These are phyloP conservation scores for Puccinellia tenuiflora DNA, from an alignment of 176 grass and related monocot species.

Conservation along the genomic window DNA sequence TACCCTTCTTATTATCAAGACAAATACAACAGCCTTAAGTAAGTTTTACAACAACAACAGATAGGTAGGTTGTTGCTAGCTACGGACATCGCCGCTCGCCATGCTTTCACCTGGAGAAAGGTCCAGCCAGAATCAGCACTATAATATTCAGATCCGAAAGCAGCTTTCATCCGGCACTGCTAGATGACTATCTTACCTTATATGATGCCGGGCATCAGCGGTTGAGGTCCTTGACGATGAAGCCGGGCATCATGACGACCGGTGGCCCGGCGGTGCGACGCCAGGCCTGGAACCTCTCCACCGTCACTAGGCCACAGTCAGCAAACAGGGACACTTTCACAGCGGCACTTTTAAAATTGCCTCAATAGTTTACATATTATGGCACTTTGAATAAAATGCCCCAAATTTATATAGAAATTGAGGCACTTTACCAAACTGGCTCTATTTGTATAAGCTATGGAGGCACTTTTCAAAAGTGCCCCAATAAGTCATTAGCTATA, in stretches of 20 bases:
- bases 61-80: background rate
- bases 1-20: constrained; percentile 23
- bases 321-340: no score
- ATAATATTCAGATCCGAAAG: background rate
- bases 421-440: no score
- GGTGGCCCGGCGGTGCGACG: constrained; percentile 66
- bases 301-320: no score
- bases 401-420: no score
- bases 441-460: no score
- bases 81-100: background rate
- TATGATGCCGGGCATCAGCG: constrained; percentile 5
- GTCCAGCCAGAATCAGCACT: background rate
- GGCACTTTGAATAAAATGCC: no score
- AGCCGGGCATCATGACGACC: constrained; percentile 89
- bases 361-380: no score
- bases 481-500: no score
- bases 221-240: constrained; percentile 69
- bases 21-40: background rate
- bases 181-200: background rate
- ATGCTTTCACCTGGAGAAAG: background rate
- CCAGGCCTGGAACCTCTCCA: constrained; percentile 82
- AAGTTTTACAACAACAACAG: background rate
- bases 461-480: no score
- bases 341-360: no score
- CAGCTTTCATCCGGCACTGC: background rate